Conservation (phyloP, 2,329 filamentous ascomycete species). For the Aureobasidium sp. region DNA sequence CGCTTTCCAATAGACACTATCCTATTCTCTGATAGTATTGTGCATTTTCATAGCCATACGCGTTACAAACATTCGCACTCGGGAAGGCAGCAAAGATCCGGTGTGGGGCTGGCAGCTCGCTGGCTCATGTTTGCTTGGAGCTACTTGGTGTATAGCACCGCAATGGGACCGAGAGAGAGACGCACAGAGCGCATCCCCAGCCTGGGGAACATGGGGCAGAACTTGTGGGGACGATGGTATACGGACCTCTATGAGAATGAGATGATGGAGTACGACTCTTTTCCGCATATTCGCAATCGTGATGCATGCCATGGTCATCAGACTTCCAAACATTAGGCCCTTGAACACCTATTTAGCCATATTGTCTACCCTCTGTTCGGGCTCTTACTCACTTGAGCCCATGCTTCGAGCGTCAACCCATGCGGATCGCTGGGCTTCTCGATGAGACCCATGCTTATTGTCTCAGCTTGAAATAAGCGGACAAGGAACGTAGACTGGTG, state of each 20-base stretch:
- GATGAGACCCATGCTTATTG: conserved; percentile 5
- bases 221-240: conserved; percentile 38
- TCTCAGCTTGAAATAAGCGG: not conserved
- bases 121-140: no score
- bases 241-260: conserved; percentile 43
- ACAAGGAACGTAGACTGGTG: not conserved
- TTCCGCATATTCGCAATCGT: conserved; percentile 44
- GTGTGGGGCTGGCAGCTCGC: no score
- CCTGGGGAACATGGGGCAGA: not conserved
- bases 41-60: no score
- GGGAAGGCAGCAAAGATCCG: no score
- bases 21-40: no score
- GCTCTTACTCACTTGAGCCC: conserved; percentile 15
- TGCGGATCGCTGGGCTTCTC: conserved; percentile 17
- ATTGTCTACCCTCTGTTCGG: not conserved
- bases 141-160: not conserved
- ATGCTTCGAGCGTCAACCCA: conserved; percentile 19
- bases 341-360: conserved; percentile 23
- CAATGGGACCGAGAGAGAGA: not conserved
- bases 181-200: not conserved
- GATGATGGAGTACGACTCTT: conserved; percentile 42
- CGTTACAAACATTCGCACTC: no score
- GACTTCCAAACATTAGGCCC: conserved; percentile 34
- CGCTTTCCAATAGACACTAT: no score
- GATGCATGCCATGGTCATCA: conserved; percentile 43